Conservation (phyloP, 2,329 filamentous ascomycete species). For the Cercospora zeae-maydis region DNA sequence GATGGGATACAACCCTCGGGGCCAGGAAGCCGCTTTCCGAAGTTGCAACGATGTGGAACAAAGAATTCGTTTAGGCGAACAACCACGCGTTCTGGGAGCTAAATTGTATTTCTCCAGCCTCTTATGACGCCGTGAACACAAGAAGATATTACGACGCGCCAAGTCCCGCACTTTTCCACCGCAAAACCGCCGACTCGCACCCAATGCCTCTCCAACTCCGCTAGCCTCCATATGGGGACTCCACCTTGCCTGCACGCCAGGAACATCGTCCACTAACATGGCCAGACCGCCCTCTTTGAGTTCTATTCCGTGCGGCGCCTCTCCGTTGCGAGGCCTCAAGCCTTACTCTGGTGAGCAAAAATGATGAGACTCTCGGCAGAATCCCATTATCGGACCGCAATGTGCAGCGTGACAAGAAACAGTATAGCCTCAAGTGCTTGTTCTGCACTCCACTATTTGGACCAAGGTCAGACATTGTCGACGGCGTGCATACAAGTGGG, state of each 20-base stretch:
- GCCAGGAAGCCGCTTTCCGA: not conserved
- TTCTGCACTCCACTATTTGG: constrained; percentile 2
- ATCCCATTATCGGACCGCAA: constrained; percentile 11
- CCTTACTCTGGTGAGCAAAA: not conserved
- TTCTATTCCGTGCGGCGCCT: not conserved
- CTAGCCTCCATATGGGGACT: constrained; percentile 9
- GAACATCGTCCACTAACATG: not conserved
- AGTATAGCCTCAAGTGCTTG: constrained; percentile 1
- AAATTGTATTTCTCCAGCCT: not conserved
- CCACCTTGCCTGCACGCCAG: constrained; percentile 8
- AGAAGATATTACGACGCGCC: not conserved
- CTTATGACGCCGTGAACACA: not conserved
- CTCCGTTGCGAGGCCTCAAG: not conserved
- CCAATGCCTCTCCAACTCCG: constrained; percentile 4
- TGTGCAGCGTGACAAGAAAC: constrained; percentile 6
- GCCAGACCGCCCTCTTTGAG: not conserved
- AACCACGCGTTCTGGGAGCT: not conserved
- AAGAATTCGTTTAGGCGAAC: not conserved
- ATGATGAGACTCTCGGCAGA: not conserved
- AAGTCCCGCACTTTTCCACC: constrained; percentile 2
- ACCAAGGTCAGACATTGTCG: constrained; percentile 12
- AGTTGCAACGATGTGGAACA: not conserved
- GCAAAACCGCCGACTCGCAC: constrained; percentile 5
- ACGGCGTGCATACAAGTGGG: constrained; percentile 7
- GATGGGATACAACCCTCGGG: not conserved